Base-by-base conservation (phyloP, 2,329 filamentous ascomycete genomes). In the Hymenoscyphus albidus region DNA sequence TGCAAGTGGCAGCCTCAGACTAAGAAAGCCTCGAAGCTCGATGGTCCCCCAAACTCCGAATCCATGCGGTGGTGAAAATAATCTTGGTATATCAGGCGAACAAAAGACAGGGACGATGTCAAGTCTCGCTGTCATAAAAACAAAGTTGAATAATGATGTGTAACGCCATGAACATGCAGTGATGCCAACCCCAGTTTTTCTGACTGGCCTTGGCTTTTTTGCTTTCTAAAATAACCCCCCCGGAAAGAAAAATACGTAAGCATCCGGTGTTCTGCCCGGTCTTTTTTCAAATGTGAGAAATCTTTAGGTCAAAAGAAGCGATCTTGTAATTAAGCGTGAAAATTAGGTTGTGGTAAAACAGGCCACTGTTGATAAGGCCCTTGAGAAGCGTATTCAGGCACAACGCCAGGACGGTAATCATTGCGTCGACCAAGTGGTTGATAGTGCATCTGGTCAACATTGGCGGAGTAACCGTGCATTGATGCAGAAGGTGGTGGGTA, bases 401-500 rank as follows among this genome's bases (percentile, higher is more conserved):
- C 84, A 22, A 91, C 83, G 12, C 90, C 90, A 0, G 88, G 85
- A 44, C 88, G 86, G 64, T 90, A 80, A 54, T 89, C 86, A 65
- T 87, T 82, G 39, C 86, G 81, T 73, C 90, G 87, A 9, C 90
- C 89, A 4, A 94, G 78, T 9, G 90, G 89, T 69, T 93, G 89
- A 74, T 95, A 91, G 75, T 94, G 89, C 88, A 96, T 93, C 61
- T 90, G 87, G 58, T 83, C 78, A 62, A 81, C 80, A 78, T 76
- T 85, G 73, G 91, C 80, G 69, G 89, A 82, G 74, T 92, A 89
- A 70, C 90, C 85, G 68, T 94, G 89, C 68, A 96, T 84, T 7
- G 92, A 92, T 9, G 87, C 83, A 31, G 91, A 90, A 0, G 93
- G 91, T 6, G 93, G 92, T 39, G 93, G 93, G 65, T 95, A 92